Evolutionary conservation across 2,329 filamentous ascomycete species (phyloP), one percentile per base, ranked within the genome.

Genomic region (Acrocalymma vagum): DNA sequence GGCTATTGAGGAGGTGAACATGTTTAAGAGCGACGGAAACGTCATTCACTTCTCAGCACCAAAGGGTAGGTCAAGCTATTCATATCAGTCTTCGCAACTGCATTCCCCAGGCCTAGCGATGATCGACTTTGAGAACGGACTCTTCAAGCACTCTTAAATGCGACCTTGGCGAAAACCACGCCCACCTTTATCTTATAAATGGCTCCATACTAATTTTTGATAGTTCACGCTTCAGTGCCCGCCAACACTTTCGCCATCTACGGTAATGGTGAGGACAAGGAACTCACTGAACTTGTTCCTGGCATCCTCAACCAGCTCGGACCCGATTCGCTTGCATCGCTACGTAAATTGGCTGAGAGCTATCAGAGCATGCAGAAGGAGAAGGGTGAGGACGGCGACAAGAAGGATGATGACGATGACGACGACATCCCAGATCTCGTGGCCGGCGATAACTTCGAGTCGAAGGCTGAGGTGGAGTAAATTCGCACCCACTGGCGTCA

Each of bases 11-110:
- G 94, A 99, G 83, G 94, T 99, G 75, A 99, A 99, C 87, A 99
- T 99, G 94, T 99, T 99, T 87, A 99, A 99, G 88, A 88, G 89
- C 73, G 94, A 99, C 74, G 94, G 94, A 76, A 99, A 99, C 77
- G 94, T 99, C 76, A 97, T 99, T 71, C 94, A 99, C 85, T 99
- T 99, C 75, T 88, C 90, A 67, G 90, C 90, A 70, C 94, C 94
- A 65, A 96, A 96, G 83, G 94, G 94, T 97, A 79, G 71, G 84
- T 64, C 29, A 28, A 22, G 14, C 9, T 26, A 16, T 39, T 27
- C 24, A 9, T 25, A n/a, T 17, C 32, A 37, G 32, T 28, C 32
- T 13, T 34, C 26, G 8, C 16, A 18, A 28, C 18, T 27, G 20
- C 31, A 24, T 10, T 22, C 20, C 14, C 18, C 29, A 13, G 8